Percentiles rank a stretch among this genome's conserved stretches.
Conservation (phyloP, 352 stramenopile genomes). For the Pythium volutum region DNA sequence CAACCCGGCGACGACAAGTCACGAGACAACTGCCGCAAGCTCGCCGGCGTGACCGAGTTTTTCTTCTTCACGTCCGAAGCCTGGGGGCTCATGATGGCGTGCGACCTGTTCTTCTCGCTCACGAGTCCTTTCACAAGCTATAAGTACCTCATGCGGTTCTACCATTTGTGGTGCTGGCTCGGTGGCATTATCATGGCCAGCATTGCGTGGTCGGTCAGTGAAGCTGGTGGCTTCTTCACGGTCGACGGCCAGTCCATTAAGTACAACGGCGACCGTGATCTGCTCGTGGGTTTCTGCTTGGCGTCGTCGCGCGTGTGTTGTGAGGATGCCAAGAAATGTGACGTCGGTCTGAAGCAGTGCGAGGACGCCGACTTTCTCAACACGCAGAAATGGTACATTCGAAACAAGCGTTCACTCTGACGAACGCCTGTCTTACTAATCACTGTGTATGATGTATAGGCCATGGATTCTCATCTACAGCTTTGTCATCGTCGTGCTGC, state of each 20-base stretch:
- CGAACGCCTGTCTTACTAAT: not conserved
- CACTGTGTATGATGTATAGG: conserved; percentile 27
- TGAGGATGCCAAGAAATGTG: conserved; percentile 44
- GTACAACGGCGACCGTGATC: conserved; percentile 57
- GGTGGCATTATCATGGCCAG: conserved; percentile 77
- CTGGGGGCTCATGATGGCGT: conserved; percentile 87
- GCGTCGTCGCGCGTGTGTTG: conserved; percentile 82
- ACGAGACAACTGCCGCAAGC: conserved; percentile 48
- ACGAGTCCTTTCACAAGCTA: conserved; percentile 89
- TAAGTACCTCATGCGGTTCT: conserved; percentile 88
- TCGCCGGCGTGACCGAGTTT: conserved; percentile 86
- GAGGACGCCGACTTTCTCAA: conserved; percentile 66
- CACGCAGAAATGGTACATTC: conserved; percentile 65
- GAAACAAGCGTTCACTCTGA: not conserved
- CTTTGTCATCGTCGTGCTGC: conserved; percentile 81
- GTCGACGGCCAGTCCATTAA: conserved; percentile 83
- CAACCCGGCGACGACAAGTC: conserved; percentile 50
- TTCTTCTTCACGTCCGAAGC: conserved; percentile 88
- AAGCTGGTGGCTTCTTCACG: conserved; percentile 80
- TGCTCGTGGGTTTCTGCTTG: conserved; percentile 79
- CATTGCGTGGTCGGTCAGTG: conserved; percentile 65
- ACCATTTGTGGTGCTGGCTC: conserved; percentile 84
- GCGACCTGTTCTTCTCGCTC: conserved; percentile 86
- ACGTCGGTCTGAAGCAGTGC: conserved; percentile 36
- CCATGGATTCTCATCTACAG: conserved; percentile 87